These are phyloP conservation scores for Nicotiana sylvestris DNA, from an alignment of 257 asterid species.

Conservation along the genomic window DNA sequence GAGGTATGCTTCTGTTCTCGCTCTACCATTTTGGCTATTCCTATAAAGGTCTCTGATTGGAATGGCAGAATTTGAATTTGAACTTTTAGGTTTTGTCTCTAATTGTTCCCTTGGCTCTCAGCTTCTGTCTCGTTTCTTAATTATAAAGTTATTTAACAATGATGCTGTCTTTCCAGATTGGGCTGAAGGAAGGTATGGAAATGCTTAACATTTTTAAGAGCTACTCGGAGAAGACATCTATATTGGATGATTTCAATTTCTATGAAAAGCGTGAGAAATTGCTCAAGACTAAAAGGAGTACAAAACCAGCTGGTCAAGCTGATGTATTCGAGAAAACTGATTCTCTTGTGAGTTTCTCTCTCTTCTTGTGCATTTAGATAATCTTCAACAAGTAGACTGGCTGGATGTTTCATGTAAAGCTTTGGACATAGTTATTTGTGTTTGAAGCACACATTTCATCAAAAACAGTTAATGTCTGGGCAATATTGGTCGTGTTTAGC, in stretches of 20 bases:
- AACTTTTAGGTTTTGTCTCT: background rate
- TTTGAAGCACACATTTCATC: background rate
- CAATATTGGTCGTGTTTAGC: background rate
- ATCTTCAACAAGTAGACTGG: background rate
- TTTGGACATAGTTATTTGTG: background rate
- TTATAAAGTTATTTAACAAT: background rate
- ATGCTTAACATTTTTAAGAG: slow-evolving; percentile 70
- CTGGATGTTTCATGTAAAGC: background rate
- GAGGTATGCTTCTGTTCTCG: slow-evolving; percentile 41
- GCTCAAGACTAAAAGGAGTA: slow-evolving; percentile 39
- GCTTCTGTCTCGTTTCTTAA: background rate
- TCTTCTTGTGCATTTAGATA: background rate
- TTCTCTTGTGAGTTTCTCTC: slow-evolving; percentile 28
- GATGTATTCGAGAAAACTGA: slow-evolving; percentile 20
- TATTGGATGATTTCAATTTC: slow-evolving; percentile 65
- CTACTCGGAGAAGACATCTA: slow-evolving; percentile 47
- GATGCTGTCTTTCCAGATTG: slow-evolving; percentile 38
- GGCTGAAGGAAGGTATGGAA: slow-evolving; percentile 64
- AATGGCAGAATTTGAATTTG: background rate
- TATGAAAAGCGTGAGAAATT: slow-evolving; percentile 67
- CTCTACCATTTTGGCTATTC: background rate
- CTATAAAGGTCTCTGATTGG: background rate
- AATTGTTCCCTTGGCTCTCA: background rate
- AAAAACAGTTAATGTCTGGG: too few relatives aligned
- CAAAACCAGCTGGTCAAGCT: slow-evolving; percentile 22